These are phyloP conservation scores for Shiraia bambusicola DNA, from an alignment of 2,329 filamentous ascomycete species.

Conservation along the genomic window DNA sequence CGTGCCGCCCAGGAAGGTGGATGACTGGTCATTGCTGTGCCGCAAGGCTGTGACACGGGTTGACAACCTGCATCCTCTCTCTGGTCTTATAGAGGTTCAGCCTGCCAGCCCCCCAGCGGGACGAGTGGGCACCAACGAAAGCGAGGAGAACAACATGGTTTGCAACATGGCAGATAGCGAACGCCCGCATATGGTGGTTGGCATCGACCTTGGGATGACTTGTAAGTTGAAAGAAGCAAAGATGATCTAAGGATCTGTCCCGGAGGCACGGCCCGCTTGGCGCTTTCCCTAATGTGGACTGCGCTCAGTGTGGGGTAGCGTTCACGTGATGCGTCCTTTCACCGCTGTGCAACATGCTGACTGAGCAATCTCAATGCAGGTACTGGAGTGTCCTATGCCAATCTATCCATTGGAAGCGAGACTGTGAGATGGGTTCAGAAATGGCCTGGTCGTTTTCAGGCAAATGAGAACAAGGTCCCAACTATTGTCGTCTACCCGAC, in stretches of 20 bases:
- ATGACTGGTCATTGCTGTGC: slow-evolving; percentile 13
- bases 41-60: slow-evolving; percentile 26
- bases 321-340: slow-evolving; percentile 7
- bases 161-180: slow-evolving; percentile 18
- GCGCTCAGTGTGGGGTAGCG: neutral
- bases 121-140: neutral
- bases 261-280: slow-evolving; percentile 1
- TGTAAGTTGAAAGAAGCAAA: slow-evolving; percentile 28
- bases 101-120: neutral
- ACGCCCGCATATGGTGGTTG: slow-evolving; percentile 38
- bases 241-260: neutral
- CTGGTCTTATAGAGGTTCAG: slow-evolving; percentile 13
- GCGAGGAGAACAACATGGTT: slow-evolving; percentile 2
- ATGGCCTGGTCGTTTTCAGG: slow-evolving; percentile 57
- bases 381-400: slow-evolving; percentile 44
- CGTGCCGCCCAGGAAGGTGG: slow-evolving; percentile 1
- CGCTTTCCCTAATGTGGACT: neutral
- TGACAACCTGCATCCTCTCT: slow-evolving; percentile 3
- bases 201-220: slow-evolving; percentile 43
- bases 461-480: slow-evolving; percentile 58
- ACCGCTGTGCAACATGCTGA: slow-evolving; percentile 1
- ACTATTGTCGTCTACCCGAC: slow-evolving; percentile 54
- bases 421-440: slow-evolving; percentile 46
- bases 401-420: slow-evolving; percentile 38
- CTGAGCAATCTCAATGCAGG: slow-evolving; percentile 13